phyloP scores from a whole-genome alignment of 192 early-diverging fungal species.

The Coemansia sp. region DNA sequence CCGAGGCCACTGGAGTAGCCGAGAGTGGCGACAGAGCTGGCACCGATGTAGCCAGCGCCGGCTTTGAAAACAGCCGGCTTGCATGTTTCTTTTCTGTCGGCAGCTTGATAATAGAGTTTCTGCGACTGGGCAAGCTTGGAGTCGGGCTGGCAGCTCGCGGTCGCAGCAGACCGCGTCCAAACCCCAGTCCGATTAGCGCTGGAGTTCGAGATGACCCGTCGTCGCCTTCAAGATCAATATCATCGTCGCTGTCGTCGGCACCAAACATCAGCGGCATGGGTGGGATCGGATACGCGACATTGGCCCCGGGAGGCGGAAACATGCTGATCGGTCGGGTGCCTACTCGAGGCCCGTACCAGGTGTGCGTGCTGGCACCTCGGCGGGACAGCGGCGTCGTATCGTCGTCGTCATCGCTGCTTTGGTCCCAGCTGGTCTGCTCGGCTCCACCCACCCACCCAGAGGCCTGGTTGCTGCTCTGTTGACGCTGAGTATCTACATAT shows the following conservation, averaged over 20 bases:
- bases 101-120: background rate
- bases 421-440: slow-evolving; percentile 36
- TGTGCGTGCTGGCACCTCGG: slow-evolving; percentile 32
- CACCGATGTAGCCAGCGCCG: slow-evolving; percentile 20
- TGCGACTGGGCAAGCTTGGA: slow-evolving; percentile 12
- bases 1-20: slow-evolving; percentile 3
- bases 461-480: slow-evolving; percentile 10
- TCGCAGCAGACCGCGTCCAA: slow-evolving; percentile 7
- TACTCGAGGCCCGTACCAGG: slow-evolving; percentile 44
- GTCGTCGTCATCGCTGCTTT: slow-evolving; percentile 35
- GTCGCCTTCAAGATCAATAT: slow-evolving; percentile 64
- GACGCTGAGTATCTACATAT: slow-evolving; percentile 8
- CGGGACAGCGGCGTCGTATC: slow-evolving; percentile 16
- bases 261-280: slow-evolving; percentile 51
- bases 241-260: slow-evolving; percentile 61
- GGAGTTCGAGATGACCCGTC: slow-evolving; percentile 55
- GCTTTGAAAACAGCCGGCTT: background rate
- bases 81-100: background rate
- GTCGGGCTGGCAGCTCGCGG: slow-evolving; percentile 16
- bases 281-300: slow-evolving; percentile 22
- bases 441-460: slow-evolving; percentile 31
- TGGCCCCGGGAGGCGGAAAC: slow-evolving; percentile 29
- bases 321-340: slow-evolving; percentile 45
- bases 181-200: slow-evolving; percentile 25
- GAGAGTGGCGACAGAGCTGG: slow-evolving; percentile 17